phyloP scores from a whole-genome alignment of 257 asterid genomes.

The Penstemon newberryi region DNA sequence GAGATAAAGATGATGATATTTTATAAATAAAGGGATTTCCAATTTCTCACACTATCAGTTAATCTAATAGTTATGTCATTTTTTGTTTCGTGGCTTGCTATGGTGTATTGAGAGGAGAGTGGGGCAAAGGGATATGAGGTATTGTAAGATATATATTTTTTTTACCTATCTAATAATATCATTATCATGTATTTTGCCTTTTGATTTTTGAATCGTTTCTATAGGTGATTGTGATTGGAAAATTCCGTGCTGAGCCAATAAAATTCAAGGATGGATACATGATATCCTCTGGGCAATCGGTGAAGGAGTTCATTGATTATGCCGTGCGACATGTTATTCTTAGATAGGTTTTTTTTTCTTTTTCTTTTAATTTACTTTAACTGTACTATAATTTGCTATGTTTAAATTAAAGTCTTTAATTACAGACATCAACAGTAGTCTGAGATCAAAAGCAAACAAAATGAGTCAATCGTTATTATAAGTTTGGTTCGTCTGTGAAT shows the following conservation, averaged over 20 bases:
- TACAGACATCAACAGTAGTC: too few relatives aligned
- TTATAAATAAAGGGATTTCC: background rate
- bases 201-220: too few relatives aligned
- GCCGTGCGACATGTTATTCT: slow-evolving; percentile 32
- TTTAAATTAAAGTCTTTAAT: too few relatives aligned
- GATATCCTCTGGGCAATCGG: slow-evolving; percentile 37
- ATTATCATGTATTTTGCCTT: background rate
- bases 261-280: slow-evolving; percentile 64
- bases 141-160: background rate
- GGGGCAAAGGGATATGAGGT: slow-evolving; percentile 40
- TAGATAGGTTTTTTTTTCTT: slow-evolving; percentile 31
- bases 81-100: slow-evolving; percentile 73
- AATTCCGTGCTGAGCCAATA: slow-evolving; percentile 33
- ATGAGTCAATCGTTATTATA: too few relatives aligned
- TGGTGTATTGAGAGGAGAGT: slow-evolving; percentile 34
- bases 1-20: too few relatives aligned
- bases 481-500: background rate
- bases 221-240: slow-evolving; percentile 34
- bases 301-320: slow-evolving; percentile 31
- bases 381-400: too few relatives aligned
- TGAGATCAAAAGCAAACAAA: too few relatives aligned
- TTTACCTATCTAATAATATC: background rate
- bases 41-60: background rate
- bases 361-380: background rate
- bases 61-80: background rate